Percentiles rank a stretch among this genome's conserved stretches.
These are phyloP conservation scores for Wickerhamomyces sp. DNA, from an alignment of 1,139 yeast species.

Conservation along the genomic window DNA sequence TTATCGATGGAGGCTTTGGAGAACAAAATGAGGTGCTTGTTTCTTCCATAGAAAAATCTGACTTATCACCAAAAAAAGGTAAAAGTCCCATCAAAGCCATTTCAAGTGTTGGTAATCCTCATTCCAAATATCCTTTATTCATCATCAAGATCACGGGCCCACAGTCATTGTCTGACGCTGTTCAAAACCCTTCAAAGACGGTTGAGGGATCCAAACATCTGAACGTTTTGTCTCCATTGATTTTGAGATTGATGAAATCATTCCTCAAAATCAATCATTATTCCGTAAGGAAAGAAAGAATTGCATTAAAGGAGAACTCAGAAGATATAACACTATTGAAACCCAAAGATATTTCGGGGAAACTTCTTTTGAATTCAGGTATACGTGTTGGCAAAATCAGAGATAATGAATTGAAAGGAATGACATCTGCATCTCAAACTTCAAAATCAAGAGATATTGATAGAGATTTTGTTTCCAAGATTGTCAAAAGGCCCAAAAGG, in stretches of 20 bases:
- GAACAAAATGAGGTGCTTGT: conserved; percentile 8
- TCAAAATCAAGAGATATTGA: neutral
- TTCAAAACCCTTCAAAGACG: conserved; percentile 39
- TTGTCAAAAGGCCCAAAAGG: neutral
- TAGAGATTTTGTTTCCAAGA: neutral
- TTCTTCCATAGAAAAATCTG: conserved; percentile 11
- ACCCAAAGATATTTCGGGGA: neutral
- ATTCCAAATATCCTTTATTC: conserved; percentile 33
- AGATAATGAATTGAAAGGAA: conserved; percentile 15
- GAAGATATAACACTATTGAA: neutral
- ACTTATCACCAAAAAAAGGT: conserved; percentile 20
- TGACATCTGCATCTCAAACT: conserved; percentile 3
- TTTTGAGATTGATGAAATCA: conserved; percentile 27
- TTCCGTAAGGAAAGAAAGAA: neutral
- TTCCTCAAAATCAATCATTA: conserved; percentile 28
- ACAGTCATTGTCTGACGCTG: conserved; percentile 29
- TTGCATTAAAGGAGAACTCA: neutral
- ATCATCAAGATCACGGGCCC: conserved; percentile 33
- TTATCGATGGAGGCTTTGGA: conserved; percentile 25
- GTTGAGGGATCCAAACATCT: conserved; percentile 26
- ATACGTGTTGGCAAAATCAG: conserved; percentile 14
- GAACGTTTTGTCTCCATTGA: conserved; percentile 27
- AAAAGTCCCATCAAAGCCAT: conserved; percentile 13
- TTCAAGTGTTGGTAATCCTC: conserved; percentile 27
- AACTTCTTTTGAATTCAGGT: conserved; percentile 10